Evolutionary conservation across 345 rosid genomes (phyloP), one percentile per base, ranked within the genome.

Genomic region (Eucalyptus paniculata): DNA sequence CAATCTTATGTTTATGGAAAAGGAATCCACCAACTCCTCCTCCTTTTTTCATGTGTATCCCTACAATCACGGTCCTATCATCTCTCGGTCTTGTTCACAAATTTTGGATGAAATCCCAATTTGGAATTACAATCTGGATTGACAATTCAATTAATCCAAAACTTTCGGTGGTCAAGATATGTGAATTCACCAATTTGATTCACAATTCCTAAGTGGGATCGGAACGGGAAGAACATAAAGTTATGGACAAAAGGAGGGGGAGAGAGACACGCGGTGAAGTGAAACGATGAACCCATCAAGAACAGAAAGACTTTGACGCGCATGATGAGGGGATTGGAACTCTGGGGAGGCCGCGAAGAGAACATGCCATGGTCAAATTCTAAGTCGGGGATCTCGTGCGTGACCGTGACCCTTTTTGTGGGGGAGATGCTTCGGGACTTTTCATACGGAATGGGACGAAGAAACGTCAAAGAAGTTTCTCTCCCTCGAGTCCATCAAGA

Each of bases 161-260:
- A 56, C 30, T 56, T 56, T 56, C 6, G 30, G 30, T 0, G 1
- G 0, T 0, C 1, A 56, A 23, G 1, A 56, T 1, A 56, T 24
- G 62, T 24, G 62, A 24, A 56, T 23, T 8, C 0, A 19, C 58
- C 11, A 3, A 53, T 53, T 53, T 6, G 6, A 56, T 56, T 56
- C 13, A 2, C 62, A 26, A 56, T 24, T 56, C 13, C 62, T 4
- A 0, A 24, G 30, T 56, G 62, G 62, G 1, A 56, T 23, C 28
- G 30, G 30, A 54, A 26, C 30, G 3, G 1, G 69, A 30, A 62
- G 4, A 62, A 62, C 34, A 5, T 13, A 3, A 30, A 28, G 69
- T 14, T 30, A 30, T 6, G 32, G 69, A 62, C 1, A 3, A 30
- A 62, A 62, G 34, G 69, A 53, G 26, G 58, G 58, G 2, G 56